These are phyloP conservation scores for Umbelopsis isabellina DNA, from an alignment of 192 early-diverging fungal species.

Conservation along the genomic window DNA sequence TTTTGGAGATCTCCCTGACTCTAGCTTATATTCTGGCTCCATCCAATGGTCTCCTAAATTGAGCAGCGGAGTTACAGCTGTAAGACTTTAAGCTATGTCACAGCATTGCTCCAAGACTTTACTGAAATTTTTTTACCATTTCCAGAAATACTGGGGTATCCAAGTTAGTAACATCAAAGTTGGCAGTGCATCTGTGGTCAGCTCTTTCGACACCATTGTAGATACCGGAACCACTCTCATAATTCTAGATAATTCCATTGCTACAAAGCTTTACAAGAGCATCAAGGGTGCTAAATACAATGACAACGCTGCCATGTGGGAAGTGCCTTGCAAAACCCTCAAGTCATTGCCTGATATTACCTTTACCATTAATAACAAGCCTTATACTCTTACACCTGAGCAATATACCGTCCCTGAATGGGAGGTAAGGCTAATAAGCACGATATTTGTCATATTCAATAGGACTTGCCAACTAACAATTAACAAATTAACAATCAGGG, in stretches of 20 bases:
- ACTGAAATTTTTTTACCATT: background rate
- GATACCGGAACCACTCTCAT: slow-evolving; percentile 37
- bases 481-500: background rate
- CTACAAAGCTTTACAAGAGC: background rate
- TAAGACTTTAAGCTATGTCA: background rate
- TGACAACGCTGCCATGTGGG: background rate
- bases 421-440: slow-evolving; percentile 10
- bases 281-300: slow-evolving; percentile 16
- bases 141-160: slow-evolving; percentile 36
- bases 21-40: slow-evolving; percentile 22
- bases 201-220: slow-evolving; percentile 14
- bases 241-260: background rate
- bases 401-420: slow-evolving; percentile 32
- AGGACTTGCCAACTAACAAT: background rate
- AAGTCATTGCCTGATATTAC: slow-evolving; percentile 24
- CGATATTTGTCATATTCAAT: background rate
- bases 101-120: too few species aligned
- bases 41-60: slow-evolving; percentile 24
- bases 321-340: slow-evolving; percentile 5
- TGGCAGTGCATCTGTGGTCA: background rate
- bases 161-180: slow-evolving; percentile 17
- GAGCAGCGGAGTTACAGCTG: background rate
- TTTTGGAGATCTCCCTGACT: slow-evolving; percentile 32
- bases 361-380: slow-evolving; percentile 28
- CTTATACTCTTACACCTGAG: slow-evolving; percentile 26